Evolutionary conservation across 2,329 filamentous ascomycete genomes (phyloP), one percentile per base, ranked within the genome.

Genomic region (Ophiognomonia clavigignenti-juglandacearum): DNA sequence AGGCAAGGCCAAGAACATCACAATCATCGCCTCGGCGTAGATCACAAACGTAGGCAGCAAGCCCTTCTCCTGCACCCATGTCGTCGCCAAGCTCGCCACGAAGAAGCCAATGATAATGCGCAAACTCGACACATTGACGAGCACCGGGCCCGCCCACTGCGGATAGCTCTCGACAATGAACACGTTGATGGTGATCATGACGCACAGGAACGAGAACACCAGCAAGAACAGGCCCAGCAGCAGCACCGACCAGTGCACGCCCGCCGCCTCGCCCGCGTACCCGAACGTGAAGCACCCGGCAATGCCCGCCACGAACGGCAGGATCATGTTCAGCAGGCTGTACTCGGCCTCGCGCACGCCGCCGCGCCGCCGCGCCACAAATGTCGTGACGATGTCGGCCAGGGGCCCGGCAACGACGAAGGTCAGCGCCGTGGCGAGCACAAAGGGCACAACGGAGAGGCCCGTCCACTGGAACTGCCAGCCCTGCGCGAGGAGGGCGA

Each of bases 121-220:
- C 35, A 63, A 52, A n/a, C 59, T 61, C 16, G 57, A 57, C 8
- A 64, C 61, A 39, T 65, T 64, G 10, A 61, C 62, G 11, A 66
- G 56, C 3, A 63, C 60, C 4, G 62, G 59, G 3, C 63, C 63
- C 2, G 60, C 57, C 56, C 54, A 63, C 48, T 54, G 53, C 1
- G 64, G 64, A 38, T 61, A 64, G 38, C 59, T 64, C 53, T 66
- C 62, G 4, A 66, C 54, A 2, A 64, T 52, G 36, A 58, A 63
- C 8, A 64, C 63, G 50, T 58, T 61, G 40, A 59, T 48, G 22
- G 57, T 57, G 4, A 60, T 57, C 48, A 59, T 56, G 6, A 54
- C 52, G 14, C 58, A 56, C 6, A 64, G 48, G 44, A 58, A 58
- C 3, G 54, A 60, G n/a, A 62, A 61, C 3, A 59, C 48, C 27